Evolutionary conservation across 768 basidiomycete species (phyloP).

Genomic region (Leccinum arenicola): DNA sequence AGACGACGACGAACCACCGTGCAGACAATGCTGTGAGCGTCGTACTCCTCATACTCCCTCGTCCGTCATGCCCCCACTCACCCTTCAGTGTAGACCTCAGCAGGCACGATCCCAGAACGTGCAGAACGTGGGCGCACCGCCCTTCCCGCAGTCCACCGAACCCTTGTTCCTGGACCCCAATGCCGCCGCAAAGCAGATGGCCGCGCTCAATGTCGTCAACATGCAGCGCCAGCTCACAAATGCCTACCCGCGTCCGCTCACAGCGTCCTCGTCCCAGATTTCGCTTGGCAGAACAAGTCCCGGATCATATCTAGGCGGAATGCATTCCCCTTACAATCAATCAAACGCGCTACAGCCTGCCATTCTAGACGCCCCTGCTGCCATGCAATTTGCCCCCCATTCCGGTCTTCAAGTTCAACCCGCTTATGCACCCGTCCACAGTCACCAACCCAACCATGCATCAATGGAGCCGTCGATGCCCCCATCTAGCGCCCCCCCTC

Average conservation of each 20-base stretch:
- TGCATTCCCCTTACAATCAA: constrained; percentile 34
- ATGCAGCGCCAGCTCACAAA: constrained; percentile 49
- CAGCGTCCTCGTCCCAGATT: constrained; percentile 35
- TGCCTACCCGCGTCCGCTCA: constrained; percentile 46
- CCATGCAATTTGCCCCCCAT: constrained; percentile 44
- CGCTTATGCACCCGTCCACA: constrained; percentile 38
- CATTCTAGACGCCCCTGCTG: constrained; percentile 37
- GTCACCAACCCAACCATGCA: constrained; percentile 31
- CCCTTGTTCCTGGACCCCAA: constrained; percentile 60
- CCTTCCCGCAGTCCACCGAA: constrained; percentile 29
- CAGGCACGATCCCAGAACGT: constrained; percentile 27
- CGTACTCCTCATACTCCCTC: neutral
- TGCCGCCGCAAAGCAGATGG: constrained; percentile 77
- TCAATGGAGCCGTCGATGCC: constrained; percentile 47
- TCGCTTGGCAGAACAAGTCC: constrained; percentile 57
- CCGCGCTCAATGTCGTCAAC: constrained; percentile 64
- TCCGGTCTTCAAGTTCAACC: constrained; percentile 41
- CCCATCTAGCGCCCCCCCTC: constrained; percentile 35
- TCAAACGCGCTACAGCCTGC: constrained; percentile 35
- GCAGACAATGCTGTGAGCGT: constrained; percentile 33
- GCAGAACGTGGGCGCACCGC: constrained; percentile 15
- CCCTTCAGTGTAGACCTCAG: constrained; percentile 38
- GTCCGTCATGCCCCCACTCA: neutral
- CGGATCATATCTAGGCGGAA: constrained; percentile 67
- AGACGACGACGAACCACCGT: constrained; percentile 15